Evolutionary conservation across 2,329 filamentous ascomycete species (phyloP).

Genomic region (Tolypocladium ovalisporum): DNA sequence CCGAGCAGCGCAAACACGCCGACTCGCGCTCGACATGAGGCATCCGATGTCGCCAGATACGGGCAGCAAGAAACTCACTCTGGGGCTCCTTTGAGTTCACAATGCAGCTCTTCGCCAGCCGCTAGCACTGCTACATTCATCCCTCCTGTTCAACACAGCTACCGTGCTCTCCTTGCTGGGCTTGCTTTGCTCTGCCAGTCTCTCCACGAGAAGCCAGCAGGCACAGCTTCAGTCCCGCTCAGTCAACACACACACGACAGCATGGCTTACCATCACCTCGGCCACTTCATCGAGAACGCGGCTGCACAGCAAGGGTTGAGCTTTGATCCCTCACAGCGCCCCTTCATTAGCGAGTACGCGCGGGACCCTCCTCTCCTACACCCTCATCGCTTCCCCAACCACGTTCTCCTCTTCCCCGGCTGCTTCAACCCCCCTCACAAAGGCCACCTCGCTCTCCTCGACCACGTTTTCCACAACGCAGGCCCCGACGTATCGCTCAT

Average conservation of each 20-base stretch:
- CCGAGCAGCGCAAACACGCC: too few relatives aligned
- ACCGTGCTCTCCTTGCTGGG: too few relatives aligned
- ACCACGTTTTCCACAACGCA: conserved; percentile 14
- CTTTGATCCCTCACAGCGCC: background rate
- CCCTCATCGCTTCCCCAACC: conserved; percentile 5
- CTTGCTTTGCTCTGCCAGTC: too few relatives aligned
- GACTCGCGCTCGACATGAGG: too few relatives aligned
- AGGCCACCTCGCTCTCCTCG: conserved; percentile 20
- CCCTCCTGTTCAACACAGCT: too few relatives aligned
- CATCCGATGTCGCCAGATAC: too few relatives aligned
- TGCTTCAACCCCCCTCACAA: conserved; percentile 27
- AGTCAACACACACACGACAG: too few relatives aligned
- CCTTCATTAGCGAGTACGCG: background rate
- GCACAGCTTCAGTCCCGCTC: background rate
- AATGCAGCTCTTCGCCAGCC: too few relatives aligned
- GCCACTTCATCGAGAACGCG: background rate
- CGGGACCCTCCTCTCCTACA: background rate
- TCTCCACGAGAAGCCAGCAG: background rate
- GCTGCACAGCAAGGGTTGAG: background rate
- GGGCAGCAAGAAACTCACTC: too few relatives aligned
- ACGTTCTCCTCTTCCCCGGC: conserved; percentile 23
- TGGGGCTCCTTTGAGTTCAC: too few relatives aligned
- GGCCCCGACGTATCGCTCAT: conserved; percentile 16
- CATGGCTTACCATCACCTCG: background rate
- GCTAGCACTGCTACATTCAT: too few relatives aligned